These are phyloP conservation scores for Silene coronaria DNA, from an alignment of 179 eudicot species.

Conservation along the genomic window DNA sequence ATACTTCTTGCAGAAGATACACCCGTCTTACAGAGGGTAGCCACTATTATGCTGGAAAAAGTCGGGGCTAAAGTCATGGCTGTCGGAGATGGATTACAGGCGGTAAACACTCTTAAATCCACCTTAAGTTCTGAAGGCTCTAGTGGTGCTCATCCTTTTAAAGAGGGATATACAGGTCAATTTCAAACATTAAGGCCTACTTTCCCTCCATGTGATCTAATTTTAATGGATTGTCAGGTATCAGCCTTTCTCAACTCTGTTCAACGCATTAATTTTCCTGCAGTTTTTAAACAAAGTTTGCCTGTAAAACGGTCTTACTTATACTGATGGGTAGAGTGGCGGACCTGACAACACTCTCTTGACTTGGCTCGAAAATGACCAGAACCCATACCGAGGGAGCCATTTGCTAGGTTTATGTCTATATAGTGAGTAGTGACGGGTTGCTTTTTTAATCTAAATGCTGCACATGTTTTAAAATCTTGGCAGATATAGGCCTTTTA, in stretches of 20 bases:
- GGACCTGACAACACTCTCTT: no score
- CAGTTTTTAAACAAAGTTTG: no score
- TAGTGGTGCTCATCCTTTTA: not conserved
- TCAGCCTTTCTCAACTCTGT: not conserved
- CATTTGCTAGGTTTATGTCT: no score
- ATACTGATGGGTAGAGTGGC: not conserved
- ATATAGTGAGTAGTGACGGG: no score
- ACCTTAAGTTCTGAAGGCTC: constrained; percentile 15
- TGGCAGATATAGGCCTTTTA: no score
- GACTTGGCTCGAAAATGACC: no score
- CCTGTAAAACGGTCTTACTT: not conserved
- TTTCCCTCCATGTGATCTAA: constrained; percentile 5
- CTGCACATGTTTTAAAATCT: no score
- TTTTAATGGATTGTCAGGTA: constrained; percentile 21
- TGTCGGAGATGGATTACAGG: constrained; percentile 88
- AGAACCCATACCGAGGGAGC: no score
- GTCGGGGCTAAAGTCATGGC: constrained; percentile 74
- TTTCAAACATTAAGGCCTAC: not conserved
- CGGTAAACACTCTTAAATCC: constrained; percentile 58
- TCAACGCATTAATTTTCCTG: not conserved
- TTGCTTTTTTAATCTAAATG: no score
- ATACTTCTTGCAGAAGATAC: constrained; percentile 94
- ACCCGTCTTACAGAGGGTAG: constrained; percentile 82
- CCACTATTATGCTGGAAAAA: constrained; percentile 90
- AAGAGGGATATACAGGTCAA: not conserved